Base-by-base conservation (phyloP, 768 basidiomycete genomes). In the Naematelia aurantialba region DNA sequence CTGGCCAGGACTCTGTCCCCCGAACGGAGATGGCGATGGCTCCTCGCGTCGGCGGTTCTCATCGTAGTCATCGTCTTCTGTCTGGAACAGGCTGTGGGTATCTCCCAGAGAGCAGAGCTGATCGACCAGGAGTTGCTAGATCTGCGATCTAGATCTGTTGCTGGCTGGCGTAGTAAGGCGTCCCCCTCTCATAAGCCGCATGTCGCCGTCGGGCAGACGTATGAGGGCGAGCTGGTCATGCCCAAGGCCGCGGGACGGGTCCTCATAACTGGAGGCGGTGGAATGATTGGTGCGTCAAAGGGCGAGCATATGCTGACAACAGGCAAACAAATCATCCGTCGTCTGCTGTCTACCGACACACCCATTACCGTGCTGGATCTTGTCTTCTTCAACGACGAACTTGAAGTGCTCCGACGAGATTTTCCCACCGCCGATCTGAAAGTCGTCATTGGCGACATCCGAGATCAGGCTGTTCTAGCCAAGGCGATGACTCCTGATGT, bases 251-350 rank as follows among this genome's bases (percentile, higher is more conserved):
- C 22, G 12, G 66, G 62, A 14, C 47, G 68, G 44, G 51, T 68
- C 10, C 29, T 68, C 12, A 55, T 68, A 2, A 62, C 66, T 3
- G 66, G 66, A 3, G 66, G 66, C 0, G 66, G 66, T 11, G 66
- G 66, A 12, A 68, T 58, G 45, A 65, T 68, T 24, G 66, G 66
- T 68, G 27, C 13, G 66, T 45, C 19, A 39, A n/a, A 25, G 17
- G n/a, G 5, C 39, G 26, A 13, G 5, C 19, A 26, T 48, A n/a
- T 24, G 44, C 22, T 26, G 24, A 31, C 42, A 3, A 2, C 52
- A 68, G 66, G 66, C 14, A 68, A 68, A 52, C 34, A 53, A 17
- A 45, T 65, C 25, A 52, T 68, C 5, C 64, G 63, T 17, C 57
- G 66, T 12, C 47, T 68, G 14, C 57, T 68, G 1, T 49, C 63